Percentiles rank a stretch among this genome's conserved stretches.
phyloP scores from a whole-genome alignment of 2,329 filamentous ascomycete genomes.

The Penicillium glabrum region DNA sequence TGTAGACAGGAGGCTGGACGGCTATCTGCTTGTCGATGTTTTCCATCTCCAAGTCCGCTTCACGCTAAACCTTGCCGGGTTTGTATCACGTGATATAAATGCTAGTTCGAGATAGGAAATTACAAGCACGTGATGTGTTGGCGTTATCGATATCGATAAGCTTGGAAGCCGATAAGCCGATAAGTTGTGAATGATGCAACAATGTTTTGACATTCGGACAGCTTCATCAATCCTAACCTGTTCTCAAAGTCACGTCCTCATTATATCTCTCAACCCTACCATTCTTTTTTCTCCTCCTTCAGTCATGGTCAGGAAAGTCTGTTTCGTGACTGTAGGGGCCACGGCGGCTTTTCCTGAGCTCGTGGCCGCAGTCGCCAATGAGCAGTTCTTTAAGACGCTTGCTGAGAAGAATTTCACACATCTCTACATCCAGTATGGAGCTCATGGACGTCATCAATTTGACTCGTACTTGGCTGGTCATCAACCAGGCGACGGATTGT shows the following conservation, averaged over 20 bases:
- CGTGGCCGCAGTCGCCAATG: slow-evolving; percentile 63
- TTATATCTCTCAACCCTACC: not conserved
- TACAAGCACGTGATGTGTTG: not conserved
- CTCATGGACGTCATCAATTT: slow-evolving; percentile 59
- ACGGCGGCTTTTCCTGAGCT: slow-evolving; percentile 80
- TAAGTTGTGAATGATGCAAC: not conserved
- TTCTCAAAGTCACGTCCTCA: not conserved
- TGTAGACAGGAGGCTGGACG: slow-evolving; percentile 12
- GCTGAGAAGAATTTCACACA: slow-evolving; percentile 63
- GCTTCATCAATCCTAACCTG: not conserved
- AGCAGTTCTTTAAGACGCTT: slow-evolving; percentile 64
- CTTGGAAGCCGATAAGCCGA: not conserved
- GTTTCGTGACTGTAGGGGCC: slow-evolving; percentile 89
- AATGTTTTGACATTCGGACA: not conserved
- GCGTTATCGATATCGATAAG: not conserved
- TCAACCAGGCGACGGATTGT: slow-evolving; percentile 21
- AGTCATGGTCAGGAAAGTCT: slow-evolving; percentile 43
- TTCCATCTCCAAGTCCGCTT: slow-evolving; percentile 15
- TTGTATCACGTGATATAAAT: slow-evolving; percentile 4
- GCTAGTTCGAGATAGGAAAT: not conserved
- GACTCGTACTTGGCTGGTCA: slow-evolving; percentile 34
- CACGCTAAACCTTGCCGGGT: slow-evolving; percentile 24
- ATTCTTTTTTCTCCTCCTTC: not conserved
- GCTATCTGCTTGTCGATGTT: slow-evolving; percentile 19
- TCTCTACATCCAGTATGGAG: slow-evolving; percentile 78